Evolutionary conservation across 2,329 filamentous ascomycete genomes (phyloP).

Genomic region (Phialocephala subalpina): DNA sequence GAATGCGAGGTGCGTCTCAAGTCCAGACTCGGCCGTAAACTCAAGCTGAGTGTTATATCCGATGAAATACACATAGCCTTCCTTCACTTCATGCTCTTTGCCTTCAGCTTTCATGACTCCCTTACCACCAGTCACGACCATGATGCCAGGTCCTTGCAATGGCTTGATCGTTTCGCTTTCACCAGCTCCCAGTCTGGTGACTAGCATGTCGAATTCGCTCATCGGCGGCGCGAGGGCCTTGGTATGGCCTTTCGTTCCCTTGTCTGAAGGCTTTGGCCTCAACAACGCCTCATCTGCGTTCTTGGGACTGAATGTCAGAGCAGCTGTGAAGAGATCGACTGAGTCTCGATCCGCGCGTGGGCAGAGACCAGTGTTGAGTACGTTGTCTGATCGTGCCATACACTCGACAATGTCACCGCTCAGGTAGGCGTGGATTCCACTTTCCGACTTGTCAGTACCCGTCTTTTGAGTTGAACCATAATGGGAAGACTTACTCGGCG

Average conservation of each 20-base stretch:
- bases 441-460: slow-evolving; percentile 9
- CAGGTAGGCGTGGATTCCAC: slow-evolving; percentile 92
- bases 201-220: slow-evolving; percentile 76
- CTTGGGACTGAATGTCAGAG: slow-evolving; percentile 71
- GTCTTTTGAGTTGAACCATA: background rate
- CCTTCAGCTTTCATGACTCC: slow-evolving; percentile 64
- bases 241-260: slow-evolving; percentile 66
- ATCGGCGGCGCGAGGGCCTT: slow-evolving; percentile 71
- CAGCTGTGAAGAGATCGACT: slow-evolving; percentile 68
- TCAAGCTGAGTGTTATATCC: slow-evolving; percentile 44
- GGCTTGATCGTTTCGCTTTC: slow-evolving; percentile 65
- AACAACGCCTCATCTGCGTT: slow-evolving; percentile 63
- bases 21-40: slow-evolving; percentile 26
- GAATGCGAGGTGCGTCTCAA: slow-evolving; percentile 38
- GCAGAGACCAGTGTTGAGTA: slow-evolving; percentile 79
- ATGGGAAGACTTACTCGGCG: slow-evolving; percentile 64
- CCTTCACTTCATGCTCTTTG: slow-evolving; percentile 59
- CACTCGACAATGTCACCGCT: slow-evolving; percentile 96
- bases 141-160: slow-evolving; percentile 67
- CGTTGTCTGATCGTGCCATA: slow-evolving; percentile 98
- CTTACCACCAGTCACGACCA: slow-evolving; percentile 67
- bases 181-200: slow-evolving; percentile 61
- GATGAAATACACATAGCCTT: slow-evolving; percentile 74
- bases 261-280: slow-evolving; percentile 54
- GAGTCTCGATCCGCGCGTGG: slow-evolving; percentile 70